Base-by-base conservation (phyloP, 2,329 filamentous ascomycete genomes). In the Colletotrichum cordylinicola region DNA sequence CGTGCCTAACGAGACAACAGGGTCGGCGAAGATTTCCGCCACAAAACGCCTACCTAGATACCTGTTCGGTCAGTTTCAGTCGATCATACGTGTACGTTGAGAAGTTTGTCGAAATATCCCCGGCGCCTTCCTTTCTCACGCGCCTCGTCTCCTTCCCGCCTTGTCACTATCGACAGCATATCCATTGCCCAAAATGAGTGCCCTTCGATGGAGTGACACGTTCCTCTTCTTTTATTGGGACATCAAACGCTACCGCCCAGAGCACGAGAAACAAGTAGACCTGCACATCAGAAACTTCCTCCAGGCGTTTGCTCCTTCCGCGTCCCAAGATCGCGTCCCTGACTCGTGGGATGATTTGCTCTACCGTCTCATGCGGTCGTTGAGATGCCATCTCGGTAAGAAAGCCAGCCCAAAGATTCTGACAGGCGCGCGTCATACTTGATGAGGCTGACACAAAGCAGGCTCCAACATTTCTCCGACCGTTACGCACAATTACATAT, bases 181-280 rank as follows among this genome's bases (percentile, higher is more conserved):
- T 6, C 8, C 1, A 0, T 1, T 43, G 43, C 43, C 18, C 6
- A 4, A 48, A n/a, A 48, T 48, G 43, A 48, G 10, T 48, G 12
- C 43, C 0, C 0, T 48, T 0, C 6, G 10, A 48, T 48, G 43
- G 43, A 10, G 24, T 9, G 4, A 29, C 8, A 18, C 55, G 0
- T 29, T 58, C 5, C 55, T 27, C 4, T 58, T 58, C 55, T 29
- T 29, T 10, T 58, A 18, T 7, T 56, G 2, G 52, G 52, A 56
- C 13, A 56, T 56, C 21, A 10, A 29, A 56, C 55, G 24, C 16
- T 29, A 29, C 55, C 55, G 24, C 24, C 55, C 55, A 58, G n/a
- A 48, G 43, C n/a, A 21, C 10, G 43, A 21, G 10, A 21, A 12
- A 21, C 43, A 10, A n/a, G 43, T 48, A 48, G 43, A 48, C 1